Percentiles rank a stretch among this genome's conserved stretches.
These are phyloP conservation scores for Nakazawaea pomicola DNA, from an alignment of 805 yeast genomes.

Conservation along the genomic window DNA sequence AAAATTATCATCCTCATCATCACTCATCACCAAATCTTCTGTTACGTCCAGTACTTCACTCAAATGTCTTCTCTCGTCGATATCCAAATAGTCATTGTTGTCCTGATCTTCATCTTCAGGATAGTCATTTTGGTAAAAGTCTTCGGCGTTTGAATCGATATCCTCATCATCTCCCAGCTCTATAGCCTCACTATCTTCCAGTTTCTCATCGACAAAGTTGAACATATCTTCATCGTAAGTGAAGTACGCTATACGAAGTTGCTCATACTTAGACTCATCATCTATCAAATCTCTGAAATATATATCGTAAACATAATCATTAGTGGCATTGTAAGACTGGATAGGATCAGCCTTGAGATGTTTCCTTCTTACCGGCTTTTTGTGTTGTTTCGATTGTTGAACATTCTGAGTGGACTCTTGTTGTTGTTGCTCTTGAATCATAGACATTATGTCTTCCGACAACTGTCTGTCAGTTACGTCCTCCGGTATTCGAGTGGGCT, in stretches of 20 bases:
- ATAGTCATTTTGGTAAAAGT: conserved; percentile 86
- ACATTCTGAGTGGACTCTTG: neutral
- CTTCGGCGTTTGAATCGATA: conserved; percentile 88
- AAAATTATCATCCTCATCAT: conserved; percentile 33
- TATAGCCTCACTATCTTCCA: conserved; percentile 27
- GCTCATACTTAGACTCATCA: conserved; percentile 34
- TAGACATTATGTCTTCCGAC: conserved; percentile 32
- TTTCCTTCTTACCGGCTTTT: conserved; percentile 9
- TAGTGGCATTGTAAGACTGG: neutral
- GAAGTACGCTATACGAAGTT: conserved; percentile 43
- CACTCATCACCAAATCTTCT: conserved; percentile 26
- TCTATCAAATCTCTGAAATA: conserved; percentile 61
- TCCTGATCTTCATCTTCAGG: conserved; percentile 88
- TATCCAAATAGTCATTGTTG: conserved; percentile 12
- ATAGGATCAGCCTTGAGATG: conserved; percentile 10
- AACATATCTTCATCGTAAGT: conserved; percentile 48
- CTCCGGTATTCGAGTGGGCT: conserved; percentile 1
- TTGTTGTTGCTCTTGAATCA: conserved; percentile 9
- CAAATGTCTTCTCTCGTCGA: conserved; percentile 2
- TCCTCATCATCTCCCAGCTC: conserved; percentile 44
- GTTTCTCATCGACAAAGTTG: conserved; percentile 27
- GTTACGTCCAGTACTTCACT: conserved; percentile 10
- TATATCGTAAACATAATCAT: conserved; percentile 89
- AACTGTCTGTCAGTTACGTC: conserved; percentile 53
- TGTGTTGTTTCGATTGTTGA: neutral